These are phyloP conservation scores for Dillenia suffruticosa DNA, from an alignment of 164 flowering plant genomes.

Conservation along the genomic window DNA sequence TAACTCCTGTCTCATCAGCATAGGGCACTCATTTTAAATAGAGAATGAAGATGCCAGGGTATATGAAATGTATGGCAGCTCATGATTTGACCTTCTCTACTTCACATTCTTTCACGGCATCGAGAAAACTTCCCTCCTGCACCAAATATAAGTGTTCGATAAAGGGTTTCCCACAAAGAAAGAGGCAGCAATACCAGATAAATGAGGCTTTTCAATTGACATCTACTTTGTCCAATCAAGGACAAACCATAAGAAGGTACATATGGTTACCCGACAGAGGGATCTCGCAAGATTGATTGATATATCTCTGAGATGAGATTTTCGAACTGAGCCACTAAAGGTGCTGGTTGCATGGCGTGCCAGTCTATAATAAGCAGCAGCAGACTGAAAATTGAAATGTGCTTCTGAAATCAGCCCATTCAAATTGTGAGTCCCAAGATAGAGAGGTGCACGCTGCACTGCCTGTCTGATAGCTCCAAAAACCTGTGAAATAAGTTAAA, in stretches of 20 bases:
- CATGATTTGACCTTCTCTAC: slow-evolving; percentile 45
- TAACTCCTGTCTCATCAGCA: too few relatives aligned
- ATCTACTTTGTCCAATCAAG: neutral
- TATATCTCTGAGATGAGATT: slow-evolving; percentile 43
- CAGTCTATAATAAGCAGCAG: slow-evolving; percentile 55
- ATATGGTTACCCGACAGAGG: slow-evolving; percentile 48
- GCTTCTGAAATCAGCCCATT: slow-evolving; percentile 78
- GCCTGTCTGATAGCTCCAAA: slow-evolving; percentile 84
- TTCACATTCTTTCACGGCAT: slow-evolving; percentile 72
- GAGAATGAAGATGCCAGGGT: neutral
- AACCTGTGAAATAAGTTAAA: slow-evolving; percentile 42
- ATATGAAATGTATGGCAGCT: neutral
- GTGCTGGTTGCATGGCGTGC: slow-evolving; percentile 48
- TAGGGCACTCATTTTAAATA: neutral
- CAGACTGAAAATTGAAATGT: slow-evolving; percentile 58
- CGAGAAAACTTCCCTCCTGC: slow-evolving; percentile 67
- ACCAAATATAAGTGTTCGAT: slow-evolving; percentile 9
- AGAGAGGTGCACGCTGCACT: slow-evolving; percentile 72
- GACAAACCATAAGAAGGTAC: neutral
- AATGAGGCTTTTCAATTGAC: neutral
- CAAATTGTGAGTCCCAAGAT: slow-evolving; percentile 83
- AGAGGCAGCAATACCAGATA: neutral
- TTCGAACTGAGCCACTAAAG: slow-evolving; percentile 21
- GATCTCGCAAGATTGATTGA: slow-evolving; percentile 79
- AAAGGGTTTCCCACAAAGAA: neutral